phyloP scores from a whole-genome alignment of 805 yeast species.

The Komagataella ulmi region DNA sequence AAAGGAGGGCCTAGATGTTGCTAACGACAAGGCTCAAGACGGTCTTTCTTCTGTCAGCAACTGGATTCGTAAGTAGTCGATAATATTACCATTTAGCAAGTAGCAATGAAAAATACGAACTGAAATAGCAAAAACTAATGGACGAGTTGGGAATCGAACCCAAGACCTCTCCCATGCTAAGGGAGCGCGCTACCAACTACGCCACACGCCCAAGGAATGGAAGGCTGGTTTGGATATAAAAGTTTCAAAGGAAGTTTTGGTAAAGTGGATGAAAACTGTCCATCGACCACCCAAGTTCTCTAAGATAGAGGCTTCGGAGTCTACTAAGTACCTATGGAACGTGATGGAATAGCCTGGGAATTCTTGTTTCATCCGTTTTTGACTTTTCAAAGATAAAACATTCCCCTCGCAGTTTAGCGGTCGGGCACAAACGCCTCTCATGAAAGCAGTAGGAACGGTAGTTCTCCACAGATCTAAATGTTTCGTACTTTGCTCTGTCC shows the following conservation, averaged over 20 bases:
- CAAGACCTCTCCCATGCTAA: constrained; percentile 75
- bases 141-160: constrained; percentile 76
- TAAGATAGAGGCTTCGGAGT: too few relatives aligned
- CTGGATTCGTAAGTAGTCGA: constrained; percentile 7
- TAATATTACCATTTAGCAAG: neutral
- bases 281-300: too few relatives aligned
- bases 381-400: too few relatives aligned
- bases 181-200: constrained; percentile 78
- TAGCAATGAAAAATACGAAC: neutral
- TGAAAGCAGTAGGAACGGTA: neutral
- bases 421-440: too few relatives aligned
- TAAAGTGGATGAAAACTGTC: too few relatives aligned
- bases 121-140: constrained; percentile 13
- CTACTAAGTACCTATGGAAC: too few relatives aligned
- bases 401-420: too few relatives aligned
- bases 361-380: too few relatives aligned
- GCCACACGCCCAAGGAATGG: constrained; percentile 51
- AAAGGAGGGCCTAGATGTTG: constrained; percentile 7
- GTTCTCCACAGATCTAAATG: neutral
- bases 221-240: neutral
- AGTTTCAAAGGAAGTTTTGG: too few relatives aligned
- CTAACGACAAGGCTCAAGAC: constrained; percentile 11
- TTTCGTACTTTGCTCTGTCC: neutral
- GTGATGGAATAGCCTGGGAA: too few relatives aligned
- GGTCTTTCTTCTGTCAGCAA: constrained; percentile 8